These are phyloP conservation scores for Nicotiana benthamiana DNA, from an alignment of 257 asterid species.

Conservation along the genomic window DNA sequence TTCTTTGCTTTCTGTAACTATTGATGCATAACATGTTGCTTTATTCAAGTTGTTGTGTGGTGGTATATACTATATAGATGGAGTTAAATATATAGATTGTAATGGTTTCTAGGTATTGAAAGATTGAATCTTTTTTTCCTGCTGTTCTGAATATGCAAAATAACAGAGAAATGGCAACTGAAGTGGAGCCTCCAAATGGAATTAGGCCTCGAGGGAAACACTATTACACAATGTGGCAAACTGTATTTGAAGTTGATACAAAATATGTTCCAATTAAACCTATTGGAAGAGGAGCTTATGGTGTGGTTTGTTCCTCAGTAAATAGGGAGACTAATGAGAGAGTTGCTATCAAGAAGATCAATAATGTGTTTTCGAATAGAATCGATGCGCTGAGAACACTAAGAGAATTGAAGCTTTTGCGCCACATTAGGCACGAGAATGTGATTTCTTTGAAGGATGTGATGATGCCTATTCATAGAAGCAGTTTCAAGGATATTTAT, in stretches of 20 bases:
- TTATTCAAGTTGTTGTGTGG: background rate
- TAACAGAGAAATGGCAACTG: slow-evolving; percentile 26
- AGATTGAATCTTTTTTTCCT: background rate
- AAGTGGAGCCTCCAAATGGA: slow-evolving; percentile 27
- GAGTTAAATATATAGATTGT: background rate
- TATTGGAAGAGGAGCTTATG: slow-evolving; percentile 40
- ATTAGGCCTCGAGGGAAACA: slow-evolving; percentile 32
- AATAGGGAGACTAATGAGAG: slow-evolving; percentile 34
- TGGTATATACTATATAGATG: background rate
- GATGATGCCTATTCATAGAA: slow-evolving; percentile 32
- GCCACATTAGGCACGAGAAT: slow-evolving; percentile 32
- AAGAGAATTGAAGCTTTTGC: slow-evolving; percentile 36
- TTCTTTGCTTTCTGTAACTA: slow-evolving; percentile 5
- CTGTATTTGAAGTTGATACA: slow-evolving; percentile 33
- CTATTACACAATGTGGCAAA: slow-evolving; percentile 37
- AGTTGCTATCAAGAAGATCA: slow-evolving; percentile 40
- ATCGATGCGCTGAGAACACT: slow-evolving; percentile 39
- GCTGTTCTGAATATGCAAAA: background rate
- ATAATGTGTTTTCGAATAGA: slow-evolving; percentile 30
- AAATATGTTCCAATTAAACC: slow-evolving; percentile 39
- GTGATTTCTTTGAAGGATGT: slow-evolving; percentile 40
- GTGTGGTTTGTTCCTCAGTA: slow-evolving; percentile 39
- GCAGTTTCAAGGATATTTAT: slow-evolving; percentile 33
- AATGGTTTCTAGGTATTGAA: background rate
- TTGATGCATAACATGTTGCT: background rate